phyloP scores from a whole-genome alignment of 257 asterid genomes.

The Phtheirospermum japonicum region DNA sequence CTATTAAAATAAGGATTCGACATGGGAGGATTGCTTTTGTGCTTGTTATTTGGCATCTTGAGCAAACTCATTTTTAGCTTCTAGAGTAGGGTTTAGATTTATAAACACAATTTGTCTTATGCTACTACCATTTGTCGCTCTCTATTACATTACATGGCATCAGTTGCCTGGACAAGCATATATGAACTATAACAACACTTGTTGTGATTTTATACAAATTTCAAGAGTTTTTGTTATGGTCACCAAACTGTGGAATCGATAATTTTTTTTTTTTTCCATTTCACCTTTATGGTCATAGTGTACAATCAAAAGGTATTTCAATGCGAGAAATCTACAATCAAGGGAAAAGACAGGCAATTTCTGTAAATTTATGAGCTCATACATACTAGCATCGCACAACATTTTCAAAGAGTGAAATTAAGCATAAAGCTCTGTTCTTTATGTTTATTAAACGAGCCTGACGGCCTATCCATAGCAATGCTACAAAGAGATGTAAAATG shows the following conservation, averaged over 20 bases:
- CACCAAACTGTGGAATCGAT: too few species aligned
- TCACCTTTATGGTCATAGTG: too few species aligned
- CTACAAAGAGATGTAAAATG: not conserved
- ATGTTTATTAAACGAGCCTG: constrained; percentile 1
- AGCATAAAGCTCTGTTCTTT: not conserved
- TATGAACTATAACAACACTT: not conserved
- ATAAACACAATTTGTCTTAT: too few species aligned
- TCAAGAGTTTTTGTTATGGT: too few species aligned
- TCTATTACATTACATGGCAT: not conserved
- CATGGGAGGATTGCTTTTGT: constrained; percentile 4
- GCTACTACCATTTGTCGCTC: not conserved
- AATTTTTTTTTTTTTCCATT: too few species aligned
- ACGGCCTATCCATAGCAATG: not conserved
- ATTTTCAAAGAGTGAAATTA: constrained; percentile 2
- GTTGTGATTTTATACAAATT: too few species aligned
- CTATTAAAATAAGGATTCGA: too few species aligned
- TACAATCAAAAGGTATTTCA: not conserved
- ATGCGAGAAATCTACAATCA: not conserved
- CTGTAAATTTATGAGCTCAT: not conserved
- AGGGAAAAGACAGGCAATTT: not conserved
- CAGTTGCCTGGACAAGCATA: not conserved
- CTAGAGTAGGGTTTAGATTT: not conserved
- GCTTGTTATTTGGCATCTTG: constrained; percentile 1
- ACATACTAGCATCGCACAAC: too few species aligned
- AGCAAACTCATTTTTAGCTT: not conserved